Evolutionary conservation across 768 basidiomycete species (phyloP).

Genomic region (Hydnomerulius pinastri): DNA sequence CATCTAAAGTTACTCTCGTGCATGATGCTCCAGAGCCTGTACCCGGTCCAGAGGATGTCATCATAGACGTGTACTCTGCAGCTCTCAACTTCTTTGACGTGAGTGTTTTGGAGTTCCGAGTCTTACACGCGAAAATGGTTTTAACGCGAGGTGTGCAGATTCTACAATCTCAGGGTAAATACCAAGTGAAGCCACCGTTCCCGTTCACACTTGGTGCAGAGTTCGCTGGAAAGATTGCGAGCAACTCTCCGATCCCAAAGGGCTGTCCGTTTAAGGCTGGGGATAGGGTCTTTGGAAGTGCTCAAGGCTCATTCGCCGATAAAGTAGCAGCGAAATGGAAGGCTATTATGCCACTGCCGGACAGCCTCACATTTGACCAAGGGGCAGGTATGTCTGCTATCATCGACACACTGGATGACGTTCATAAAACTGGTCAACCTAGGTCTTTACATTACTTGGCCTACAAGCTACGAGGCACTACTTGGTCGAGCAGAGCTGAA

Average conservation of each 20-base stretch:
- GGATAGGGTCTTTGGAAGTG: constrained; percentile 85
- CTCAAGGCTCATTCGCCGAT: constrained; percentile 82
- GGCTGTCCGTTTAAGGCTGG: constrained; percentile 81
- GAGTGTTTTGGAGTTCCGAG: constrained; percentile 25
- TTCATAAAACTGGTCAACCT: no score
- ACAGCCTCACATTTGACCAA: constrained; percentile 77
- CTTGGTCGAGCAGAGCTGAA: constrained; percentile 82
- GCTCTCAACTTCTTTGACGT: constrained; percentile 82
- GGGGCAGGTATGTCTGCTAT: constrained; percentile 73
- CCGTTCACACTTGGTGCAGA: constrained; percentile 87
- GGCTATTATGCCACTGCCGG: constrained; percentile 65
- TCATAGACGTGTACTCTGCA: constrained; percentile 76
- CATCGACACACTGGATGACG: no score
- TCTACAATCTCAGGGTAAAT: constrained; percentile 86
- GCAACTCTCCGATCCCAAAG: constrained; percentile 71
- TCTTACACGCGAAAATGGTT: constrained; percentile 25
- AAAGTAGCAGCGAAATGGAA: constrained; percentile 58
- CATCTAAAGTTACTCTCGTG: constrained; percentile 58
- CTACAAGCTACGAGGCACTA: constrained; percentile 91
- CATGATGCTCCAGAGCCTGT: constrained; percentile 59
- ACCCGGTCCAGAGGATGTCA: constrained; percentile 51
- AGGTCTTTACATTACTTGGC: constrained; percentile 88
- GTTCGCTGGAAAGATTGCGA: constrained; percentile 78
- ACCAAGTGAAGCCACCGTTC: constrained; percentile 79
- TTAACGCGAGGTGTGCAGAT: constrained; percentile 47